Base-by-base conservation (phyloP, 2,329 filamentous ascomycete genomes). In the Cercospora zeina region DNA sequence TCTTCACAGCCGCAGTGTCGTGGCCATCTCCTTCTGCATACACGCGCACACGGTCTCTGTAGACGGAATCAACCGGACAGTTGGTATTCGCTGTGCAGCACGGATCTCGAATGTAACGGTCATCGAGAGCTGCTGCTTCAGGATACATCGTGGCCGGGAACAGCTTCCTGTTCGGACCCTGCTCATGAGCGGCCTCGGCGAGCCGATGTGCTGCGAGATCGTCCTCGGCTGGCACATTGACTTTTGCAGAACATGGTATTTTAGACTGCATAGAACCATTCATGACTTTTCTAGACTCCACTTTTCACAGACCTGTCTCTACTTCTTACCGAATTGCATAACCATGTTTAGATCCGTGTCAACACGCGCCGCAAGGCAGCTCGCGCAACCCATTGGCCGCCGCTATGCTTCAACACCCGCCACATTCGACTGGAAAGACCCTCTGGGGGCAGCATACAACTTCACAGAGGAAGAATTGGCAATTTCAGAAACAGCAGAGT, bases 401-500 rank as follows among this genome's bases (percentile, higher is more conserved):
- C 77, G 79, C 50, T 71, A 77, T 72, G 71, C 77, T 14, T 65
- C 77, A 64, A 71, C 79, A 34, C 77, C 79, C 31, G 75, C 76
- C 27, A 59, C 76, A 4, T 97, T 97, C 76, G 87, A 96, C 76
- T 99, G 95, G 93, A 85, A 95, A 75, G 95, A 99, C 74, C 93
- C 95, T 19, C 81, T 99, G 19, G 59, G 62, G 84, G 83, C 27
- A 82, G 88, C 36, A 87, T 86, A 71, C 89, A 86, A 72, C 79
- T 84, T 92, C 71, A 96, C 92, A 0, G 90, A 96, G 68, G 95
- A 99, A 63, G 95, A 99, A 77, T 75, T 91, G 67, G 91, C 93
- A 13, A 93, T 99, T 68, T 83, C 89, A 45, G 91, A 97, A 71
- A 96, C 91, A 5, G 93, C 93, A 34, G 90, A 96, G 77, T 85